phyloP scores from a whole-genome alignment of 2,329 filamentous ascomycete genomes.

The Calonectria naviculata region DNA sequence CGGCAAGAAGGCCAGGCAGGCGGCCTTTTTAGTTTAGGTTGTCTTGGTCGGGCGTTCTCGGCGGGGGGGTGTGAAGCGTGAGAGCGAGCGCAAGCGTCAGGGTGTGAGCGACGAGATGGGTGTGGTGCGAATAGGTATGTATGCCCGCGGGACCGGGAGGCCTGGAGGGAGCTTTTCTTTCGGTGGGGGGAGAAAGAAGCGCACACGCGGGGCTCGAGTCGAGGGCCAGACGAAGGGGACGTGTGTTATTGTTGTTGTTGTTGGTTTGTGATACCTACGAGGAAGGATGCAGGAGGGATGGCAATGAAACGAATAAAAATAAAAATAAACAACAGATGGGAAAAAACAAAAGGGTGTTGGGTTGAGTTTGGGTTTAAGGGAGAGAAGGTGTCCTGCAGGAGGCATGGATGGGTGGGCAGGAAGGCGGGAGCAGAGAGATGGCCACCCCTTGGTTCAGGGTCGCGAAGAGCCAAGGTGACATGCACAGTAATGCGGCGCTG shows the following conservation, averaged over 20 bases:
- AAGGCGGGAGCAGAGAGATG: background rate
- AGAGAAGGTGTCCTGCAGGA: background rate
- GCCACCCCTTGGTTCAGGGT: background rate
- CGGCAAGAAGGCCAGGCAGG: constrained; percentile 18
- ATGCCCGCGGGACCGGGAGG: constrained; percentile 33
- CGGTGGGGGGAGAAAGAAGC: constrained; percentile 22
- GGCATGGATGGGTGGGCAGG: constrained; percentile 1
- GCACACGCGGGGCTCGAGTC: constrained; percentile 22
- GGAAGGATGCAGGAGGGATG: background rate
- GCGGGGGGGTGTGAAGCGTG: constrained; percentile 31
- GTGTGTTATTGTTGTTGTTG: background rate
- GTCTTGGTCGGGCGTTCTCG: constrained; percentile 41
- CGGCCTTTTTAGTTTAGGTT: constrained; percentile 26
- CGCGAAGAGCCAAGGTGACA: constrained; percentile 10
- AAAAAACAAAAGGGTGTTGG: constrained; percentile 8
- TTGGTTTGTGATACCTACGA: background rate
- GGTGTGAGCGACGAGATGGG: constrained; percentile 12
- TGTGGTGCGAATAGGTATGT: constrained; percentile 15
- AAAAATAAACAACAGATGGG: background rate
- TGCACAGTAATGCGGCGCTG: constrained; percentile 19
- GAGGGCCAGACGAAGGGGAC: background rate
- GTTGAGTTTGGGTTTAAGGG: constrained; percentile 16
- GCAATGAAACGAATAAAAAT: background rate
- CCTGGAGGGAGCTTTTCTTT: constrained; percentile 27
- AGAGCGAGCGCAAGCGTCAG: constrained; percentile 15